Evolutionary conservation across 768 basidiomycete species (phyloP), one percentile per base, ranked within the genome.

Genomic region (Nevesoporus exiguus): DNA sequence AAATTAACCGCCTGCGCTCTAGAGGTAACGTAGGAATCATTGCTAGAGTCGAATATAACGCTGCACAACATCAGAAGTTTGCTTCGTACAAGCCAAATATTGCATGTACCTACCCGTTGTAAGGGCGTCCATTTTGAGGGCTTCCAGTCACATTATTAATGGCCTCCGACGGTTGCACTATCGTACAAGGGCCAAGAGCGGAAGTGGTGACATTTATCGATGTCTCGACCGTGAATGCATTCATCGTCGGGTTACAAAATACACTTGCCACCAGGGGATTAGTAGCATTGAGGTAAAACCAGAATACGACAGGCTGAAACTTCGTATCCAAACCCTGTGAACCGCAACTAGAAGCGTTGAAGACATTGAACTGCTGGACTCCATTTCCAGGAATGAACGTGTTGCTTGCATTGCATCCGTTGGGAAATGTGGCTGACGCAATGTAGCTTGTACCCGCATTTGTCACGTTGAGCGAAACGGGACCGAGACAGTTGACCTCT

Each of bases 301-400:
- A 88, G 61, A 87, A 88, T 71, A 87, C 77, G 40, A 87, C 82
- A 8, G 86, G 83, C 33, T 74, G 77, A 54, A 76, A 76, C 22
- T 61, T 57, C 29, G 77, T 68, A 34, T 71, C 59, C 29, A 76
- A 53, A 31, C 70, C 61, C 5, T 65, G 40, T 57, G 54, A 31
- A 46, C 61, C 54, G 54, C 73, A 66, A 60, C 71, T 68, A 48
- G 71, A 57, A 9, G 73, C 58, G 2, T 76, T 73, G 19, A 68
- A 47, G 3, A 81, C 83, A 41, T 77, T 79, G 59, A 79, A 85
- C 62, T 84, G 84, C 51, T 73, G 64, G 2, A 64, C 61, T 6
- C 80, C 68, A 33, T 67, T 61, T 14, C 33, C 57, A 4, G 77
- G 66, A 56, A 75, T 63, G 59, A 85, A 77, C 1, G 55, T 49